Conservation (phyloP, 257 asterid genomes). For the Solanum piurae region DNA sequence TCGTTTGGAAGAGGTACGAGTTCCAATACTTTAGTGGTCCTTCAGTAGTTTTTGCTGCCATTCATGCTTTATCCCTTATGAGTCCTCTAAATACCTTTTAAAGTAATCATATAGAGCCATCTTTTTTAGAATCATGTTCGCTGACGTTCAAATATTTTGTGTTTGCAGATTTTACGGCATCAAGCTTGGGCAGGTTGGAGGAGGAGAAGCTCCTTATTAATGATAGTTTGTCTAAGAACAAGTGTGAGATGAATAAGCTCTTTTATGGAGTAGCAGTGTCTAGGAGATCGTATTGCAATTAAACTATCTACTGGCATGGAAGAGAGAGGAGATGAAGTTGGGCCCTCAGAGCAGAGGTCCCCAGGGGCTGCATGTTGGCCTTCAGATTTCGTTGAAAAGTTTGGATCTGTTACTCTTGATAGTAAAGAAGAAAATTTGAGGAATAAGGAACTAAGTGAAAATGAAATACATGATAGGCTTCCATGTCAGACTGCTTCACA, state of each 20-base stretch:
- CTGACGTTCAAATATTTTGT: background rate
- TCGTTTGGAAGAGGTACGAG: background rate
- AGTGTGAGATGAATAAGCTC: conserved; percentile 7
- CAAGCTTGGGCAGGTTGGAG: conserved; percentile 11
- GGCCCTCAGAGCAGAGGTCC: conserved; percentile 50
- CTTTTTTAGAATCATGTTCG: background rate
- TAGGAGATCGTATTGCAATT: conserved; percentile 26
- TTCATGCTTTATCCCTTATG: background rate
- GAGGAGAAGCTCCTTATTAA: conserved; percentile 5
- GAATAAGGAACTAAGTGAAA: conserved; percentile 28
- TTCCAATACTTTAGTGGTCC: background rate
- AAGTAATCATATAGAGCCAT: background rate
- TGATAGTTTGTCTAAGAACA: conserved; percentile 14
- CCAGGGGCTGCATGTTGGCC: conserved; percentile 60
- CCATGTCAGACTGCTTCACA: conserved; percentile 61
- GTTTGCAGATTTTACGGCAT: conserved; percentile 43
- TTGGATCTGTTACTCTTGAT: conserved; percentile 71
- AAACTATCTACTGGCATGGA: conserved; percentile 42
- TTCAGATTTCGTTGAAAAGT: conserved; percentile 51
- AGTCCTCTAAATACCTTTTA: background rate
- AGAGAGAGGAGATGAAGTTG: conserved; percentile 46
- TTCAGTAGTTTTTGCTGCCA: background rate
- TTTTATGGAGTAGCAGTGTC: conserved; percentile 24
- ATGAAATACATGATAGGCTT: conserved; percentile 33
- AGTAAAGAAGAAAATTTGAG: conserved; percentile 32